Base-by-base conservation (phyloP, 129 eudicot genomes). In the Pittosporum tobira region DNA sequence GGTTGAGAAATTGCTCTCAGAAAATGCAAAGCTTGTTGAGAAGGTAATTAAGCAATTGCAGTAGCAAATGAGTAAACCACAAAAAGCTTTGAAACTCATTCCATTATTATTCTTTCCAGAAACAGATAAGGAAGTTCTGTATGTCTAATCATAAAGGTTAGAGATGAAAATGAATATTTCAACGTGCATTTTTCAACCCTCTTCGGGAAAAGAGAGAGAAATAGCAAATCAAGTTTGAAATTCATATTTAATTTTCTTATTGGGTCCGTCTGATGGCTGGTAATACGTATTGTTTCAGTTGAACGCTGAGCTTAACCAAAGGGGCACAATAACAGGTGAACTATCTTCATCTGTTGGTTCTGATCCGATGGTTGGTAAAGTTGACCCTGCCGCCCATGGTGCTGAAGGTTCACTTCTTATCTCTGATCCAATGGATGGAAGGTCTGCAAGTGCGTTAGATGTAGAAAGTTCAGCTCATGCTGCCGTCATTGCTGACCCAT, bases 11-110 rank as follows among this genome's bases (percentile, higher is more conserved):
- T 56, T 89, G 80, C 55, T 82, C 22, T 48, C 71, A 36, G 97
- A 89, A 75, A 85, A 89, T 12, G 79, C 80, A 22, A 75, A 71
- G 64, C 93, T 85, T 52, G 82, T 74, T 37, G 82, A 71, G 64
- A 89, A 89, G 95, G 97, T 89, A 74, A 70, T 44, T 23, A 45
- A 22, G 27, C 47, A 54, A 40, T 18, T 48, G 49, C 68, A 48
- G 43, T 63, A 30, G 19, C 2, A 34, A 23, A 6, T 63, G 24
- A 7, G 19, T 31, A 21, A 24, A 44, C 55, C 23, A 4, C 2
- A 15, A 19, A 15, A 16, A 29, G 27, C 14, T 49, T 49, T 49
- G 15, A 49, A 49, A 21, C n/a, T 48, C 5, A 3, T 5, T 21
- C 26, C 27, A 21, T 21, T 19, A 13, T 26, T 34, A 34, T 6